Base-by-base conservation (phyloP, 202 grass and related monocot genomes). In the Panicum virgatum region DNA sequence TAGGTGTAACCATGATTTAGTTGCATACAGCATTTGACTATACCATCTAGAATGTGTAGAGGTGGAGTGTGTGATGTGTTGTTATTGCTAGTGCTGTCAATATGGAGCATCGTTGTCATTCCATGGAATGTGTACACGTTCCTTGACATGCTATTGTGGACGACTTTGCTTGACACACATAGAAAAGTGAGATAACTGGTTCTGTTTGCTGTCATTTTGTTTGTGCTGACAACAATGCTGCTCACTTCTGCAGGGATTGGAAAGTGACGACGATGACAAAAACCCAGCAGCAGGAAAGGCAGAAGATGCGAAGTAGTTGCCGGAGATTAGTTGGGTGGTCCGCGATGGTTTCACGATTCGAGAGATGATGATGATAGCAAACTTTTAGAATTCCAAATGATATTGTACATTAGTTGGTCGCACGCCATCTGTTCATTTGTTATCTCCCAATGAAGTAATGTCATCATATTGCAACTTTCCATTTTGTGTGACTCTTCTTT, bases 211-310 rank as follows among this genome's bases (percentile, higher is more conserved):
- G 38, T 80, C 69, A 25, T 76, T 52, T 79, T 43, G 22, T 51
- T 85, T 19, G 8, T 53, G 73, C 72, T 89, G 69, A 86, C 59
- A 79, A 8, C 66, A 63, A 7, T n/a, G 26, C 26, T 6, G 37
- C 15, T 25, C 77, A 36, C 40, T 69, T 86, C 59, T 86, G 42
- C 73, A 96, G 93, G 93, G 83, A 16, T 75, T 93, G 59, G 90
- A 89, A 37, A 93, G 93, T 81, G 90, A 89, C 18, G 85, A 90
- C 1, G 90, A 93, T 65, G 89, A 82, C 19, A 84, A 84, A 72
- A 61, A 44, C 9, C 6, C 51, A 45, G 69, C 26, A 85, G 56
- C 62, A 71, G 71, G 19, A 66, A 86, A 83, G 25, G 67, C 42
- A 30, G 79, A 86, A 52, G 72, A 32, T 56, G 79, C 44, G 18